Percentiles rank a stretch among this genome's conserved stretches.
Conservation (phyloP, 192 early-diverging fungal species). For the Rhizophagus sp. region DNA sequence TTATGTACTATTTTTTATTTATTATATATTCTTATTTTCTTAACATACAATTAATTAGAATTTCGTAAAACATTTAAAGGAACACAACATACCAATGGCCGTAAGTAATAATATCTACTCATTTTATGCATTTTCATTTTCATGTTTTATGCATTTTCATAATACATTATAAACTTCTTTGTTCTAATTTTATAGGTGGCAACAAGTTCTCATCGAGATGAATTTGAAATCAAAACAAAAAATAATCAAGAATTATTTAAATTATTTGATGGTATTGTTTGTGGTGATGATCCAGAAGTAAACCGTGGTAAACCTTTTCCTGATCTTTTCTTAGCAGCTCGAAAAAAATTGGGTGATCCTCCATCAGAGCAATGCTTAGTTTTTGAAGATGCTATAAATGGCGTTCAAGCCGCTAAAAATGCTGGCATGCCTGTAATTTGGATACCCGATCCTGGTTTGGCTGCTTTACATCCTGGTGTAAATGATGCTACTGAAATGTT, state of each 20-base stretch:
- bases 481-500: constrained; percentile 59
- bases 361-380: constrained; percentile 70
- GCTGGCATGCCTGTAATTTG: constrained; percentile 84
- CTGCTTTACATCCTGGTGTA: constrained; percentile 40
- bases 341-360: constrained; percentile 45
- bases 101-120: constrained; percentile 18
- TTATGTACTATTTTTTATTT: neutral
- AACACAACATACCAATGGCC: neutral
- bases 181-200: constrained; percentile 49
- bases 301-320: constrained; percentile 84
- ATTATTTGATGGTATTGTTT: constrained; percentile 80
- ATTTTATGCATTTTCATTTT: neutral
- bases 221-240: constrained; percentile 73
- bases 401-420: constrained; percentile 79
- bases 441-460: constrained; percentile 78
- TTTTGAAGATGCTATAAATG: constrained; percentile 89
- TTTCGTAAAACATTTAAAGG: constrained; percentile 26
- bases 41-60: neutral
- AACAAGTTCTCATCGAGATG: constrained; percentile 75
- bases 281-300: constrained; percentile 87
- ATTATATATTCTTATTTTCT: neutral
- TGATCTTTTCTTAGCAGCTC: constrained; percentile 76
- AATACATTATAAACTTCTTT: neutral
- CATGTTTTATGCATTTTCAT: neutral
- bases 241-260: constrained; percentile 72